phyloP scores from a whole-genome alignment of 495 filamentous ascomycete species.

The Aspergillus campestris region DNA sequence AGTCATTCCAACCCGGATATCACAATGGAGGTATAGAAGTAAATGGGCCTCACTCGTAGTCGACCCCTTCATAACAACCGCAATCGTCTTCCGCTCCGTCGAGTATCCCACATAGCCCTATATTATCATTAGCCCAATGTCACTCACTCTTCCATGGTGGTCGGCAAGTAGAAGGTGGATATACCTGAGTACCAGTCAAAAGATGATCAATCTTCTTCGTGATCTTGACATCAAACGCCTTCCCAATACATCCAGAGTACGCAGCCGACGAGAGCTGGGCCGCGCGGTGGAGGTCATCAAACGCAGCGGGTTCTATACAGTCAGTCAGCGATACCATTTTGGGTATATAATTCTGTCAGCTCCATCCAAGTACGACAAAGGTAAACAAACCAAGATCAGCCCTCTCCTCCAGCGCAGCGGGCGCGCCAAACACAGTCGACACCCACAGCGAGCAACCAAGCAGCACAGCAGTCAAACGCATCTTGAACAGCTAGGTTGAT shows the following conservation, averaged over 20 bases:
- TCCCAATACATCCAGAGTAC: slow-evolving; percentile 19
- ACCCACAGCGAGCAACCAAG: no score
- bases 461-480: no score
- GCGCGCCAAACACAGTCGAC: no score
- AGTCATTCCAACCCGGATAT: background rate
- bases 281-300: slow-evolving; percentile 16
- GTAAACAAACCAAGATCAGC: no score
- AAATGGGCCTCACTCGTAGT: slow-evolving; percentile 13
- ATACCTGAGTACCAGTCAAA: slow-evolving; percentile 21
- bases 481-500: no score
- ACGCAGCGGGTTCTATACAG: slow-evolving; percentile 15
- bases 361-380: no score
- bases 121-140: background rate
- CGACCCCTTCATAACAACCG: slow-evolving; percentile 26
- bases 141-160: no score
- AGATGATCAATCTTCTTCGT: slow-evolving; percentile 20
- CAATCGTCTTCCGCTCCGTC: slow-evolving; percentile 15
- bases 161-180: background rate
- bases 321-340: no score
- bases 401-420: no score
- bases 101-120: slow-evolving; percentile 29
- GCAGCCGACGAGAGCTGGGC: slow-evolving; percentile 30
- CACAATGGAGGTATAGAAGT: background rate
- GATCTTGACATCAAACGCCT: slow-evolving; percentile 26
- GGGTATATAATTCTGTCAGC: no score